Evolutionary conservation across 108 stramenopile genomes (phyloP), one percentile per base, ranked within the genome.

Genomic region (Bacterosira constricta): DNA sequence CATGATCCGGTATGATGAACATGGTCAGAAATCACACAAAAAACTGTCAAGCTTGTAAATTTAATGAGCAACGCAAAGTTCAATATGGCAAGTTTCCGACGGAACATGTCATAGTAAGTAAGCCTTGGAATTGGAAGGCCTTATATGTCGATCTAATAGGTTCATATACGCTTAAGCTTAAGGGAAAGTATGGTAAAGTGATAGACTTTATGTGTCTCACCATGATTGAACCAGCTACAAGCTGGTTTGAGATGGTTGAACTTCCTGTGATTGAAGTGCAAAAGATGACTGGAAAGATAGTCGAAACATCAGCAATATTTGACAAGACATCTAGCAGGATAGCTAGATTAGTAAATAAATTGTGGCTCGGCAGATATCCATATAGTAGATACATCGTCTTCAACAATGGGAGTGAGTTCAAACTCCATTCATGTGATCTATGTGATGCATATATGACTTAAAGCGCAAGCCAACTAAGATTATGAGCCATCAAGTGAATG

Each of bases 341-440:
- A 15, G 37, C 71, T 8, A 20, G 57, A 9, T 27, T 66, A 0
- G 26, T 75, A 23, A 58, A 82, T 15, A 34, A 69, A 17, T 38
- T 35, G 27, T 83, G 83, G 83, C 38, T 83, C 9, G 46, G 56
- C 32, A 67, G 74, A 26, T 83, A 79, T 51, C 83, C 83, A 9
- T 27, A 78, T 5, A 73, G 76, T 20, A 13, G 15, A n/a, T 12
- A 56, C 4, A 38, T 74, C 4, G 54, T 68, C 1, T 62, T 41
- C 23, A 78, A 83, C 45, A 70, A 72, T 60, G 83, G 83, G 3
- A 57, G 25, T 18, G 82, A 83, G 47, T 78, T 78, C 60, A 63
- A 64, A 35, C 29, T 42, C 12, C 51, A 72, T 18, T 77, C 75
- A 21, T 13, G 41, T 21, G 46, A 35, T 11, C 56, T 77, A 26